Evolutionary conservation across 2,329 filamentous ascomycete species (phyloP), one percentile per base, ranked within the genome.

Genomic region (Myotisia sp.): DNA sequence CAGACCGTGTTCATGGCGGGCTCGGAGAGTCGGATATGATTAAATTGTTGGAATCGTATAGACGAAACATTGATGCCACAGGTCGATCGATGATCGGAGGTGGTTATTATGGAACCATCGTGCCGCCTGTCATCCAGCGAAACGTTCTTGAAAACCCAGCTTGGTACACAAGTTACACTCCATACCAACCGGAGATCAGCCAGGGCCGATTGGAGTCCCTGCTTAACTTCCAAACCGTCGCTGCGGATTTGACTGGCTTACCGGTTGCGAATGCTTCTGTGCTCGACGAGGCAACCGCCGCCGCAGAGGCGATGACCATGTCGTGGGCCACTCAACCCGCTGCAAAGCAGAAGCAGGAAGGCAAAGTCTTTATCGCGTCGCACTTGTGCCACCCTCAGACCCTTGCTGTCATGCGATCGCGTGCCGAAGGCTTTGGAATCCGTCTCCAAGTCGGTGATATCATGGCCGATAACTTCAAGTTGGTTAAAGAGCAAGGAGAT

Each of bases 151-250:
- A 95, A 66, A 87, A 80, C 55, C 87, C 87, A 4, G 85, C 78
- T 6, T 95, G 87, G 87, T 95, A 95, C 58, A 95, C 87, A 26
- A 93, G 85, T 62, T 94, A 95, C 58, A 94, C 87, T 0, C 87
- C 87, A 10, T 95, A 94, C 60, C 87, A 95, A 63, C 80, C 87
- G 2, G 87, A 95, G 62, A 93, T 95, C 64, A 93, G 85, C 55
- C 87, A 95, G 62, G 87, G 87, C 22, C 76, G 87, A 36, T 62
- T 95, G 42, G 84, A 94, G 66, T 92, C 84, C 4, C 65, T 95
- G 35, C 66, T 95, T 42, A 95, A 95, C 66, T 95, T 85, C 64
- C 87, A 95, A 65, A 95, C 87, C 12, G 68, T 95, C 64, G 79
- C 92, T 6, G 76, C 77, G 2, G 87, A 94, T 53, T 65, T 95